Evolutionary conservation across 225 moss, liverwort and hornwort genomes (phyloP), one percentile per base, ranked within the genome.

Genomic region (Antitrichia curtipendula): DNA sequence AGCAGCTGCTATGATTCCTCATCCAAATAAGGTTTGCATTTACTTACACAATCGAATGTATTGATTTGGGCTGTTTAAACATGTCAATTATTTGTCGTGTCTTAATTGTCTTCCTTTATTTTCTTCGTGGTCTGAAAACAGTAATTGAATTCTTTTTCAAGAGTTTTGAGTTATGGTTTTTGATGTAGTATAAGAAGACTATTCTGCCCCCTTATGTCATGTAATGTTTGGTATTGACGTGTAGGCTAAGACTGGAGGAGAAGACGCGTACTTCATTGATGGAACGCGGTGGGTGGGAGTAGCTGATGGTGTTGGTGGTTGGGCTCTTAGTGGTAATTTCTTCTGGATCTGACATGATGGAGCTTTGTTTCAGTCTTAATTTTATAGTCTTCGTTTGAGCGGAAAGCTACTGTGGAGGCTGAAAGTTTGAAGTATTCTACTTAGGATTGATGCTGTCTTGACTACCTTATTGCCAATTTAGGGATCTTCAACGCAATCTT

Each of bases 241-340:
- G 76, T 80, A 97, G 96, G 99, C 86, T 74, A 90, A 91, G 75
- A 95, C 93, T 73, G 99, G 99, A 84, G 99, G 99, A 81, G 99
- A 99, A 92, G 99, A 99, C 91, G 97, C 99, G 10, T 99, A 95
- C 90, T 99, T 99, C 80, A 97, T 97, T 86, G 97, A 96, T 86
- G 99, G 96, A 53, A 92, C 83, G 82, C 94, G 91, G 43, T 99
- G 97, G 99, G 95, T 99, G 84, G 99, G 99, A 89, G 95, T 99
- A 89, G 96, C 99, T 72, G 99, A 99, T 91, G 99, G 99, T 78
- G 97, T 99, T 84, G 97, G 99, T 88, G 96, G 97, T 85, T 99
- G 99, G 99, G 94, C 94, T 78, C 91, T 92, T 28, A 94, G 93
- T 86, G 99, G 98, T 99, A 90, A 89, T 74, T 75, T 49, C 71